Evolutionary conservation across 352 stramenopile genomes (phyloP).

Genomic region (Globisporangium perplexum): DNA sequence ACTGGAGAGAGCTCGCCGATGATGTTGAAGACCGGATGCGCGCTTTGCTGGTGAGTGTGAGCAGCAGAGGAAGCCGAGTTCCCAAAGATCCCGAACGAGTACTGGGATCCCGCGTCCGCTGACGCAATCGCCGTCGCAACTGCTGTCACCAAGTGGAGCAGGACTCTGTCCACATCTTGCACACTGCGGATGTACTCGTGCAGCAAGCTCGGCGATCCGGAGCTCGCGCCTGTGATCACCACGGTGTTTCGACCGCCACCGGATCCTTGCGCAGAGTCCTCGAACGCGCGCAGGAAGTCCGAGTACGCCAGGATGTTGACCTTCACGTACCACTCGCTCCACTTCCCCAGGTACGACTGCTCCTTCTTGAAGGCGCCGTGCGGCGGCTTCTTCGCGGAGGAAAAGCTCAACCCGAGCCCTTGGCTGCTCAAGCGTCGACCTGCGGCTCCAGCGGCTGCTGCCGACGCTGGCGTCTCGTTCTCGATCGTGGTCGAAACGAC

Average conservation of each 20-base stretch:
- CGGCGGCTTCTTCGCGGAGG: constrained; percentile 16
- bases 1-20: constrained; percentile 82
- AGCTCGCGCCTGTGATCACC: constrained; percentile 1
- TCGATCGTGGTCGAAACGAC: constrained; percentile 71
- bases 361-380: constrained; percentile 30
- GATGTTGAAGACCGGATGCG: constrained; percentile 87
- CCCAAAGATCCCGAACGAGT: constrained; percentile 60
- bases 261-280: constrained; percentile 42
- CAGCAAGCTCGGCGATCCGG: constrained; percentile 39
- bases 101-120: constrained; percentile 40
- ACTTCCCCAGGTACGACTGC: constrained; percentile 28
- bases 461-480: constrained; percentile 7
- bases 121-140: constrained; percentile 40
- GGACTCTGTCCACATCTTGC: constrained; percentile 79
- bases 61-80: constrained; percentile 22
- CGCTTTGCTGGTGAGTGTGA: constrained; percentile 39
- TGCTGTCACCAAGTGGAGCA: constrained; percentile 81
- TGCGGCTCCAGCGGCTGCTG: neutral
- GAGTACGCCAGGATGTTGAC: constrained; percentile 79
- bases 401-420: constrained; percentile 12
- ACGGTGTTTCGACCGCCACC: neutral
- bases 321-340: constrained; percentile 82
- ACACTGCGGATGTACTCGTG: constrained; percentile 84
- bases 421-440: constrained; percentile 9
- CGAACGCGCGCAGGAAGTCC: constrained; percentile 81